phyloP scores from a whole-genome alignment of 179 eudicot genomes.

The Beta corolliflora region DNA sequence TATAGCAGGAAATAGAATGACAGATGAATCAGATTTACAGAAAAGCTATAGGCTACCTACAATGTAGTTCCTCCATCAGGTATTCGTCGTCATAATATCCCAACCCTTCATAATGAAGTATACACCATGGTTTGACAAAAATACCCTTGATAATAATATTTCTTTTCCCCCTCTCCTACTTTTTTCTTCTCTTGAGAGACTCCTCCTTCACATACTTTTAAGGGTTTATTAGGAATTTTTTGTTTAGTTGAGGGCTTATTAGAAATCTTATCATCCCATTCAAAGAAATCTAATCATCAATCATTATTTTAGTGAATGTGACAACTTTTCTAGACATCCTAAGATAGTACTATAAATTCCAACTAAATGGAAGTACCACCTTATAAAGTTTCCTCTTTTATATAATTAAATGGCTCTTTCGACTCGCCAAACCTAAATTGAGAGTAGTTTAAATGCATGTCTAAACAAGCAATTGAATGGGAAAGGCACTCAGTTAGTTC shows the following conservation, averaged over 20 bases:
- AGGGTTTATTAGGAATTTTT: neutral
- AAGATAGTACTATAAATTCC: too few relatives aligned
- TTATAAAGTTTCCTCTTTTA: neutral
- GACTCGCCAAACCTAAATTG: neutral
- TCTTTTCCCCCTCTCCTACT: neutral
- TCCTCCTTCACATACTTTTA: too few relatives aligned
- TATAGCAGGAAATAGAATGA: neutral
- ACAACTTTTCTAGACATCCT: too few relatives aligned
- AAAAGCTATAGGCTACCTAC: neutral
- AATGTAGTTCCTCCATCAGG: neutral
- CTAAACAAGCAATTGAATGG: neutral
- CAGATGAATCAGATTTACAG: neutral
- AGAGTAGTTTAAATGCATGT: neutral
- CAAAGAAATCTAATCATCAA: neutral
- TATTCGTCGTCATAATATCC: too few relatives aligned
- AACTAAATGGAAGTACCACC: neutral
- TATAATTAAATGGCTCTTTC: neutral
- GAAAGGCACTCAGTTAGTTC: neutral
- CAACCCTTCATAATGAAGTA: too few relatives aligned
- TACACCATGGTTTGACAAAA: neutral
- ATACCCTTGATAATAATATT: neutral
- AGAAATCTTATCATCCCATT: neutral
- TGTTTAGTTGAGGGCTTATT: neutral
- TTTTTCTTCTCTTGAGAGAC: neutral
- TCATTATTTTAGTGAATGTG: neutral